A percentile compares a stretch with the other conserved stretches of the same genome.
phyloP scores from a whole-genome alignment of 176 grass and related monocot species.

The Cenchrus americanus region DNA sequence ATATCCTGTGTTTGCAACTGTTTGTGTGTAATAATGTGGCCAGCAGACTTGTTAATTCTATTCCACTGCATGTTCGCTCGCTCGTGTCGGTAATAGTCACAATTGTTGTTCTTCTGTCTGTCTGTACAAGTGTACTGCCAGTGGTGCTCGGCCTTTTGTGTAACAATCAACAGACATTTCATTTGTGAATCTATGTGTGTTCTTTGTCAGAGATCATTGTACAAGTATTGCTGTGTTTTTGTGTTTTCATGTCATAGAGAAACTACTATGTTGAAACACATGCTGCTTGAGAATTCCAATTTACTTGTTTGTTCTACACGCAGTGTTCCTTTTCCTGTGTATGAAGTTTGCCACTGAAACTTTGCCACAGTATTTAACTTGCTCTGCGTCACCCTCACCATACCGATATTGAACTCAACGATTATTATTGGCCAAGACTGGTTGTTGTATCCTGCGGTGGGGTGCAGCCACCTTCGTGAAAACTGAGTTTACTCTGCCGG shows the following conservation, averaged over 20 bases:
- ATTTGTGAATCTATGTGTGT: background rate
- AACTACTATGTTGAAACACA: background rate
- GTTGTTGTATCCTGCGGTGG: no score
- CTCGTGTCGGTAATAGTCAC: background rate
- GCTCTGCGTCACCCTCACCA: background rate
- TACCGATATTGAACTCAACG: no score
- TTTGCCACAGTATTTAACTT: background rate
- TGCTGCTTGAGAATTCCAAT: background rate
- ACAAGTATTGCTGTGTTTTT: background rate
- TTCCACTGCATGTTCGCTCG: background rate
- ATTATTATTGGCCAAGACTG: no score
- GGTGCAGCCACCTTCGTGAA: no score
- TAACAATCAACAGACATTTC: background rate
- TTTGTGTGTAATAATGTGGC: conserved; percentile 12
- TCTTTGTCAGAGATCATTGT: background rate
- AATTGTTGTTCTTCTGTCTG: background rate
- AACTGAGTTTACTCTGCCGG: no score
- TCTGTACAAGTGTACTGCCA: background rate
- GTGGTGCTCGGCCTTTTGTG: background rate
- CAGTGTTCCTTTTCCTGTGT: background rate
- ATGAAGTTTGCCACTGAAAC: background rate
- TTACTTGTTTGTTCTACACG: background rate
- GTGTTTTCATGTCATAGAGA: background rate
- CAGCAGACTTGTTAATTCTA: background rate
- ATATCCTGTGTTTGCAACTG: background rate